Base-by-base conservation (phyloP, 345 rosid species). In the Brassica juncea region DNA sequence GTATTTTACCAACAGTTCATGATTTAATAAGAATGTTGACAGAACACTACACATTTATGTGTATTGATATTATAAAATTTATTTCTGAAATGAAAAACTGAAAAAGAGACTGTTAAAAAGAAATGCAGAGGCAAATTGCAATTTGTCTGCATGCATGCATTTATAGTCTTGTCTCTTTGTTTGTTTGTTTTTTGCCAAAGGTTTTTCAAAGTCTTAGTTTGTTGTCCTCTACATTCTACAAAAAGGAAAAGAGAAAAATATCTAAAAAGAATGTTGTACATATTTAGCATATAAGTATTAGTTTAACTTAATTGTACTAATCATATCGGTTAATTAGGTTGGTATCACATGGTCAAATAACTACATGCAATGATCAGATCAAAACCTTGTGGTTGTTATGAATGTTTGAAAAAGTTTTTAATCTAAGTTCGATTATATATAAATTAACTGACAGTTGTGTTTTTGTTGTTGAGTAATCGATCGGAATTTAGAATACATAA, bases 11-110 rank as follows among this genome's bases (percentile, higher is more conserved):
- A 75, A 80, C 80, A 80, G 83, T 80, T 73, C 66, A 42, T 71
- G 80, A 80, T 80, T 80, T 70, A 80, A 75, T 80, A 70, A 75
- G 83, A 81, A 81, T 81, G 83, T 81, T 81, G 83, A 81, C 83
- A 81, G 76, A 70, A 81, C 83, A 80, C 73, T 21, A 80, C 32
- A 62, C 83, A 81, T 81, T 75, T 81, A 76, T 75, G 68, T 70
- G 72, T 65, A 19, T 75, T 63, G 12, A 81, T 80, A 80, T 49
- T 15, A 15, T 15, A 15, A 34, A 6, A 34, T 65, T 16, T 14
- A 5, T 8, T 69, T 49, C 1, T n/a, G 21, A 47, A 66, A 49
- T 32, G 2, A 49, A 65, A 60, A 25, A 12, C 27, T 58, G 25
- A 62, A 35, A 79, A 47, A 60, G 71, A 19, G 71, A 80, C 82